Evolutionary conservation across 768 basidiomycete genomes (phyloP), one percentile per base, ranked within the genome.

Genomic region (Thelephora ganbajun): DNA sequence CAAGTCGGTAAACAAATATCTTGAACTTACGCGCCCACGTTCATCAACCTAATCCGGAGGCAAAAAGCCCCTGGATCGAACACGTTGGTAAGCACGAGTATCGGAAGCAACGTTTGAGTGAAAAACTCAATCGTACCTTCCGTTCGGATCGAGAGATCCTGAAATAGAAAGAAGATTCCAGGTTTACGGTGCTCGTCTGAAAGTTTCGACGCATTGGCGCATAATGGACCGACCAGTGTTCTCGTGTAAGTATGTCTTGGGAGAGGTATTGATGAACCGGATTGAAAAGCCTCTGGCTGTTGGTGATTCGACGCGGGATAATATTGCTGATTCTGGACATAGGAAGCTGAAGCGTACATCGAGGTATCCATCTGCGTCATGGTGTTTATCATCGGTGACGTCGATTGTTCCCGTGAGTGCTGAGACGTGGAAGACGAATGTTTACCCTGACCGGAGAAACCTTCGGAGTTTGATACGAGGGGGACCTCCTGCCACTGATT

Each of bases 81-180:
- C 16, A 16, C n/a, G 18, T 16, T 16, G 44, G 44, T 33, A 20
- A 33, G 44, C 6, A 33, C 19, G 26, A 45, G 19, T 26, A 11
- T 30, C 44, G 44, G 11, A n/a, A n/a, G 11, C 16, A 45, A 26
- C 11, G 3, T 3, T 16, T 41, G 20, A 16, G 37, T 6, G 11
- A 20, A 41, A 9, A 30, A 30, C 26, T 30, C 26, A n/a, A 45
- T 16, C 58, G 59, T 63, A 83, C 87, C 88, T 75, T 97, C 93
- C 16, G 88, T 93, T 49, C 93, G 77, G 43, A 97, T 85, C 42
- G 88, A 91, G 46, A 97, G 66, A 66, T 96, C 93, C 61, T 91
- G 90, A 66, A 93, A 90, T 51, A 96, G 79, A 68, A 96, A 97
- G 64, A 90, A 97, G 52, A 96, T 83, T 6, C 92, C 93, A 45